These are phyloP conservation scores for Scenedesmus sp. DNA, from an alignment of 163 green algal genomes.

Conservation along the genomic window DNA sequence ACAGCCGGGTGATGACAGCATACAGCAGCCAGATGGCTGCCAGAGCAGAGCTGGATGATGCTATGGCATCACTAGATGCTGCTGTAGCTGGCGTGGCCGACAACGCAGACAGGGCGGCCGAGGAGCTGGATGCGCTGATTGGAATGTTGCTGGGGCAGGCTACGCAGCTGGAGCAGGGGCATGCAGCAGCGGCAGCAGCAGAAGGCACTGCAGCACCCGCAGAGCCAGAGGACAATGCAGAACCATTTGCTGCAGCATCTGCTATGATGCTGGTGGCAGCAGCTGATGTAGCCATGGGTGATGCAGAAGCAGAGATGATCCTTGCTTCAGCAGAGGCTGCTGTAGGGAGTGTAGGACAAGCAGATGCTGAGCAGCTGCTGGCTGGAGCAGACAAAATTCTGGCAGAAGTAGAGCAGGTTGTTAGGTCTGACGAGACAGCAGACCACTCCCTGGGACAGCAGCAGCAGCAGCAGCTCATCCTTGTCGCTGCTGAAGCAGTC, in stretches of 20 bases:
- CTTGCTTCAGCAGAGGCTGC: conserved; percentile 7
- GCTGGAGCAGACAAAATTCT: conserved; percentile 27
- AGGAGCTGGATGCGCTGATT: conserved; percentile 33
- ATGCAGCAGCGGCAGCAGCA: background rate
- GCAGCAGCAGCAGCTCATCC: background rate
- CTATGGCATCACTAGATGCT: conserved; percentile 27
- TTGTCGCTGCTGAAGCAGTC: background rate
- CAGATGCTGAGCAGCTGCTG: conserved; percentile 3
- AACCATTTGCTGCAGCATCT: background rate
- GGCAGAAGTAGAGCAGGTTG: conserved; percentile 3
- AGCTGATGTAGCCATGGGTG: background rate
- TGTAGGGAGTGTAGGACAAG: background rate
- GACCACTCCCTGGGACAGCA: background rate
- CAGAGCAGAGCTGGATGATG: conserved; percentile 12
- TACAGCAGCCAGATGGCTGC: conserved; percentile 18
- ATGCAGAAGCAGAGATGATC: background rate
- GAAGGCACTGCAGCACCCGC: background rate
- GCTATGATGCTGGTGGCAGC: background rate
- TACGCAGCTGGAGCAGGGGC: background rate
- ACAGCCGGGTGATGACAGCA: background rate
- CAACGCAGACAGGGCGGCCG: conserved; percentile 14
- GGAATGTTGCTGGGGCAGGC: background rate
- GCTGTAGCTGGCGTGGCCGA: conserved; percentile 32
- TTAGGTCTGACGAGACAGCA: background rate
- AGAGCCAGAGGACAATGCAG: too few species aligned